These are phyloP conservation scores for Polytrichum formosum DNA, from an alignment of 225 moss, liverwort and hornwort genomes.

Conservation along the genomic window DNA sequence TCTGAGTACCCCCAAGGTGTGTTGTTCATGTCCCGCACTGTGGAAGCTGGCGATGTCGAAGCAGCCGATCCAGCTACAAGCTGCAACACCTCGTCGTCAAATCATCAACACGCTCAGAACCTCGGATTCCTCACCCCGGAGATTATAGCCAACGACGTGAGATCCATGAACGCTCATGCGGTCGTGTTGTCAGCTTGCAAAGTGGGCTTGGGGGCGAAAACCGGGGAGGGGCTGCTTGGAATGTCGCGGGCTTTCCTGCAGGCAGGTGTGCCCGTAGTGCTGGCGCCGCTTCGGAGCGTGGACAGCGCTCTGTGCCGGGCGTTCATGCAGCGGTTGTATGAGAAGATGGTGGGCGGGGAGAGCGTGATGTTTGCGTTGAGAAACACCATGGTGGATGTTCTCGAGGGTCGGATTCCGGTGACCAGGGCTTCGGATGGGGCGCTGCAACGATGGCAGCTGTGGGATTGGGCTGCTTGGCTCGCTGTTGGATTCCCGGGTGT, in stretches of 20 bases:
- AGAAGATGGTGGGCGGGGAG: slow-evolving; percentile 1
- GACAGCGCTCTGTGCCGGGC: background rate
- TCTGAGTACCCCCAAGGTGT: slow-evolving; percentile 10
- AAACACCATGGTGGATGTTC: slow-evolving; percentile 18
- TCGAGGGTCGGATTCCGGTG: background rate
- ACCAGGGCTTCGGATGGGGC: background rate
- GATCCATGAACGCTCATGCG: slow-evolving; percentile 1
- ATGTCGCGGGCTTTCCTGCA: slow-evolving; percentile 12
- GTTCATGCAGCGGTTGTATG: slow-evolving; percentile 12
- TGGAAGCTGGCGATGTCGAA: no score
- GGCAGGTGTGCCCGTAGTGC: slow-evolving; percentile 3
- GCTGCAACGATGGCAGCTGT: slow-evolving; percentile 10
- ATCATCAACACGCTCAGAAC: background rate
- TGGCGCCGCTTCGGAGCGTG: slow-evolving; percentile 3
- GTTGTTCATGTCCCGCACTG: background rate
- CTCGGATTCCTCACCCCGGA: background rate
- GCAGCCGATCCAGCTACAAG: background rate
- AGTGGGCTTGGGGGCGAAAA: slow-evolving; percentile 1
- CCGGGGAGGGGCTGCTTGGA: slow-evolving; percentile 14
- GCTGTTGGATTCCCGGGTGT: slow-evolving; percentile 14
- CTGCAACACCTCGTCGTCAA: background rate
- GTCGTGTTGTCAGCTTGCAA: slow-evolving; percentile 3
- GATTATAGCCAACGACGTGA: background rate
- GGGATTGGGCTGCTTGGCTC: slow-evolving; percentile 15
- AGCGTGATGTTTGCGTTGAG: slow-evolving; percentile 15